Conservation (phyloP, 1,284 basidiomycete species). For the Pseudozyma thailandica region DNA sequence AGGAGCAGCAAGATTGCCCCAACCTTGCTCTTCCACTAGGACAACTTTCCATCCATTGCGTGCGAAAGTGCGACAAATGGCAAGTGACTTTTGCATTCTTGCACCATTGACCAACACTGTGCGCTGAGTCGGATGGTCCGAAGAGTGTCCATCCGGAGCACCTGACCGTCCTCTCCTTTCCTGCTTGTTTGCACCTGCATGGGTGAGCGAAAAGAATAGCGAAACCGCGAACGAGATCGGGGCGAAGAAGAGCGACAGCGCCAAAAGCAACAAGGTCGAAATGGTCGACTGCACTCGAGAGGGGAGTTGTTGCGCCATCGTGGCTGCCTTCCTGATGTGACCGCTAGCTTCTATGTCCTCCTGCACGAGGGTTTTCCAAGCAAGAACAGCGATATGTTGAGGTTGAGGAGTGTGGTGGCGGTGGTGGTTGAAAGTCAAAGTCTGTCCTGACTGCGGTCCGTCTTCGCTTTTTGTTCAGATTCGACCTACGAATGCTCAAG, state of each 20-base stretch:
- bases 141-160: constrained; percentile 3
- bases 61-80: constrained; percentile 69
- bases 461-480: too few relatives aligned
- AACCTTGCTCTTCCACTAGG: constrained; percentile 69
- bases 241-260: constrained; percentile 25
- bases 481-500: too few relatives aligned
- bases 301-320: constrained; percentile 35
- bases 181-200: constrained; percentile 7
- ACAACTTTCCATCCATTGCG: constrained; percentile 70
- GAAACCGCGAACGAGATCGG: constrained; percentile 27
- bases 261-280: constrained; percentile 38
- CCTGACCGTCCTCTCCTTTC: background rate
- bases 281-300: constrained; percentile 44
- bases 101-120: constrained; percentile 70
- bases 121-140: constrained; percentile 5
- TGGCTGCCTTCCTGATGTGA: background rate
- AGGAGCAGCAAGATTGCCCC: constrained; percentile 69
- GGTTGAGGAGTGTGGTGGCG: background rate
- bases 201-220: constrained; percentile 39
- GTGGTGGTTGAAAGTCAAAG: too few relatives aligned
- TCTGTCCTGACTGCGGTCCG: too few relatives aligned
- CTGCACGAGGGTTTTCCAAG: too few relatives aligned
- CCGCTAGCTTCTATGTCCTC: background rate
- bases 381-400: too few relatives aligned
- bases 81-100: constrained; percentile 69